These are phyloP conservation scores for Aureobasidium sp. DNA, from an alignment of 2,329 filamentous ascomycete genomes.

Conservation along the genomic window DNA sequence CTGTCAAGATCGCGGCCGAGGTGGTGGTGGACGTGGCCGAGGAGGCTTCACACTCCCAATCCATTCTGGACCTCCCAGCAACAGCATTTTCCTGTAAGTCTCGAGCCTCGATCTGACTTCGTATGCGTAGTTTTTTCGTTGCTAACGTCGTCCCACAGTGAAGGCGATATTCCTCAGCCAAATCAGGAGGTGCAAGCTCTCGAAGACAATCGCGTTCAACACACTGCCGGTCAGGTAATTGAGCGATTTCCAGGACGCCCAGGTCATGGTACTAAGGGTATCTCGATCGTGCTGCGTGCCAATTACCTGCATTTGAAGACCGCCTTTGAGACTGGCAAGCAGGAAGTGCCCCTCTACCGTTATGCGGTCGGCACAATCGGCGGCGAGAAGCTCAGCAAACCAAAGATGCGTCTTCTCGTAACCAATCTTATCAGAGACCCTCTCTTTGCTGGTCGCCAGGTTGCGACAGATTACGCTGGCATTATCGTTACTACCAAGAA, in stretches of 20 bases:
- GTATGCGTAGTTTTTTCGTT: background rate
- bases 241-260: conserved; percentile 30
- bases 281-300: conserved; percentile 33
- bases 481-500: conserved; percentile 29
- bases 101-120: background rate
- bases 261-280: conserved; percentile 34
- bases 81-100: conserved; percentile 24
- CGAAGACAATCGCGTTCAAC: conserved; percentile 23
- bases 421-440: conserved; percentile 35
- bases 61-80: background rate
- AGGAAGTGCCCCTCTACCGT: conserved; percentile 29
- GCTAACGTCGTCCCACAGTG: background rate
- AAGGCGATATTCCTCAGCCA: conserved; percentile 20
- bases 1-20: conserved; percentile 24
- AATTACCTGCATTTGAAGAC: conserved; percentile 37
- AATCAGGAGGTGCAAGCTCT: conserved; percentile 22
- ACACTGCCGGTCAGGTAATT: conserved; percentile 23
- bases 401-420: conserved; percentile 44
- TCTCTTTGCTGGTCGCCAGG: conserved; percentile 26
- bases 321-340: conserved; percentile 26
- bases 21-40: conserved; percentile 21
- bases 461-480: conserved; percentile 36
- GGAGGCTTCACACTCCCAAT: background rate
- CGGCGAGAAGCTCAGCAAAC: conserved; percentile 29
- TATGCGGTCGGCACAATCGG: conserved; percentile 35